A percentile compares a stretch with the other conserved stretches of the same genome.
phyloP scores from a whole-genome alignment of 1,284 basidiomycete species.

The Pseudozyma pruni region DNA sequence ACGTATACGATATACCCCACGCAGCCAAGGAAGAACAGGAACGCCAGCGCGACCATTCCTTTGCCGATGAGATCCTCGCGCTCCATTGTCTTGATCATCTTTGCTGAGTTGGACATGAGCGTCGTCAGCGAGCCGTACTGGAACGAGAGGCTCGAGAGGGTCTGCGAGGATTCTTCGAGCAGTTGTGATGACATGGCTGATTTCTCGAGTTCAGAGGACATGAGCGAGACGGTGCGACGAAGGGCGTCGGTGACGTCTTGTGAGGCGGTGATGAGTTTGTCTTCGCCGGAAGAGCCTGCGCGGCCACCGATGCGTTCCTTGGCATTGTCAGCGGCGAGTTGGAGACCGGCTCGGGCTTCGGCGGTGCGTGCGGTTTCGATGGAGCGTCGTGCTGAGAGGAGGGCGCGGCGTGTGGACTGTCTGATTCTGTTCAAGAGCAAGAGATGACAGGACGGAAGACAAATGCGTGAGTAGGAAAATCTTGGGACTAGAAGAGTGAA shows the following conservation, averaged over 20 bases:
- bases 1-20: constrained; percentile 64
- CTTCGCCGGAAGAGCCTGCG: constrained; percentile 43
- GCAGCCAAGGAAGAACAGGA: constrained; percentile 61
- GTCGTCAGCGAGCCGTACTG: constrained; percentile 60
- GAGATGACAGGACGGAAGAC: too few species aligned
- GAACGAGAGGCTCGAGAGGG: constrained; percentile 51
- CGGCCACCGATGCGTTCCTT: constrained; percentile 43
- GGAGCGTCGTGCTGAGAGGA: constrained; percentile 31
- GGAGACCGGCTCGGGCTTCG: constrained; percentile 26
- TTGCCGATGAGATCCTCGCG: constrained; percentile 60
- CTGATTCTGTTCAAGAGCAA: constrained; percentile 16
- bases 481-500: background rate
- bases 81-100: constrained; percentile 65
- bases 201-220: constrained; percentile 64
- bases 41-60: constrained; percentile 47
- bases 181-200: constrained; percentile 63
- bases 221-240: constrained; percentile 59
- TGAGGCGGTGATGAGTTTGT: constrained; percentile 60
- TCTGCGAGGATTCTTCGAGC: constrained; percentile 62
- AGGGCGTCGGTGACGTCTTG: constrained; percentile 62
- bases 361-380: constrained; percentile 30
- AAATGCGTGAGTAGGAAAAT: background rate
- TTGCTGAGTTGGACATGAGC: constrained; percentile 57
- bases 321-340: constrained; percentile 43
- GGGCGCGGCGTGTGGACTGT: constrained; percentile 23